These are phyloP conservation scores for Murraya koenigii DNA, from an alignment of 345 rosid species.

Conservation along the genomic window DNA sequence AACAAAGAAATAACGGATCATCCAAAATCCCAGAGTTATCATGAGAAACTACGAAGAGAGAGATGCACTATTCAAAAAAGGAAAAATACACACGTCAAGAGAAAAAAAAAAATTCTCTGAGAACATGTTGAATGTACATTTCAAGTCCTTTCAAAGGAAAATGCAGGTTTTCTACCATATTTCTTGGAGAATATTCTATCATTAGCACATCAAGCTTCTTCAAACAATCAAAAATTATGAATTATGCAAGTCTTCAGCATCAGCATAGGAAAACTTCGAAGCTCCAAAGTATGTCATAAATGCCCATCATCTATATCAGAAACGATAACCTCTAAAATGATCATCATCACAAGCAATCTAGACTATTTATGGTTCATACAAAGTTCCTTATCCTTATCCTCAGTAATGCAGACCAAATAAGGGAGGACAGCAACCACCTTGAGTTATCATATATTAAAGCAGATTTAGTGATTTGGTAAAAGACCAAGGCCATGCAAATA, in stretches of 20 bases:
- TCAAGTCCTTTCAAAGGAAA: neutral
- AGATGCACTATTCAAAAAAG: neutral
- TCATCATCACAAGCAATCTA: neutral
- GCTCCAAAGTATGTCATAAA: neutral
- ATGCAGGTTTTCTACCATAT: neutral
- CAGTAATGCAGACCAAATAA: neutral
- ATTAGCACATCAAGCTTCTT: neutral
- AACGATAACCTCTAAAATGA: neutral
- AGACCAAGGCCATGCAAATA: neutral
- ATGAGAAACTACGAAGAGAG: neutral
- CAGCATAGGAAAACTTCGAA: neutral
- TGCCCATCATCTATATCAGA: neutral
- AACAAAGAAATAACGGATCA: constrained; percentile 4
- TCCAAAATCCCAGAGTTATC: neutral
- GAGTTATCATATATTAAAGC: neutral
- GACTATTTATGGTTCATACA: neutral
- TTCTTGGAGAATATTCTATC: neutral
- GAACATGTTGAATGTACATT: neutral
- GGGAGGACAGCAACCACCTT: neutral
- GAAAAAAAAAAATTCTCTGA: neutral
- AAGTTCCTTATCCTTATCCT: neutral
- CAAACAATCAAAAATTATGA: neutral
- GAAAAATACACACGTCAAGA: neutral
- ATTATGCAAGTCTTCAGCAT: neutral
- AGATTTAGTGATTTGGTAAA: constrained; percentile 1